Conservation (phyloP, 2,329 filamentous ascomycete species). For the Sporothrix mexicana region DNA sequence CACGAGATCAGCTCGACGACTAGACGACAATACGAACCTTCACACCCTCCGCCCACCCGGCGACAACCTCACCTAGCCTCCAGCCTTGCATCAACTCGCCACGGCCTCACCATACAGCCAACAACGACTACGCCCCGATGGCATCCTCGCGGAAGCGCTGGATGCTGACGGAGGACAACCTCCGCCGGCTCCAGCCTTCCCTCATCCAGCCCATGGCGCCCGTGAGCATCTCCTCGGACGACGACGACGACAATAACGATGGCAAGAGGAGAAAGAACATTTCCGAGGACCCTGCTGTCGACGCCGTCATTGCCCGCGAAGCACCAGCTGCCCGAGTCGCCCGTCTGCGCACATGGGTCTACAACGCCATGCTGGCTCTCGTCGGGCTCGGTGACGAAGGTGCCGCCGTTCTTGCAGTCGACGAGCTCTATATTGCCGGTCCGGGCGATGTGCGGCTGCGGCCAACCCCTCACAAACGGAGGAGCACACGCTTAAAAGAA, state of each 20-base stretch:
- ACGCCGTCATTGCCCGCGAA: not conserved
- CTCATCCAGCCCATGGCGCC: slow-evolving; percentile 35
- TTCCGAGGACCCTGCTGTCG: not conserved
- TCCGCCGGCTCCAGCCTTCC: slow-evolving; percentile 33
- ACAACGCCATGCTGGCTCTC: slow-evolving; percentile 34
- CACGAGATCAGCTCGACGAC: not conserved
- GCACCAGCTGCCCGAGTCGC: slow-evolving; percentile 10
- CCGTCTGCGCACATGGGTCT: slow-evolving; percentile 31
- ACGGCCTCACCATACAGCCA: not conserved
- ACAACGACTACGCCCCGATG: not conserved
- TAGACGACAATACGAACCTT: not conserved
- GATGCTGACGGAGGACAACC: slow-evolving; percentile 34
- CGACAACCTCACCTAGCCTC: not conserved
- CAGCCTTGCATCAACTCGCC: not conserved
- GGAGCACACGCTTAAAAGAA: not conserved
- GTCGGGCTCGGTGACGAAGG: slow-evolving; percentile 32
- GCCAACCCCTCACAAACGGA: not conserved
- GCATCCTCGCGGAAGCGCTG: slow-evolving; percentile 20
- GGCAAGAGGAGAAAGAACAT: not conserved
- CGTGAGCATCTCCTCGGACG: slow-evolving; percentile 32
- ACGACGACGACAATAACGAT: not conserved
- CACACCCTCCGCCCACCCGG: not conserved
- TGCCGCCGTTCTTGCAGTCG: slow-evolving; percentile 9
- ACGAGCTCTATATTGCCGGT: slow-evolving; percentile 35
- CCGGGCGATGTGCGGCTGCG: slow-evolving; percentile 34